Base-by-base conservation (phyloP, 1,284 basidiomycete species). In the Volvariella volvacea region DNA sequence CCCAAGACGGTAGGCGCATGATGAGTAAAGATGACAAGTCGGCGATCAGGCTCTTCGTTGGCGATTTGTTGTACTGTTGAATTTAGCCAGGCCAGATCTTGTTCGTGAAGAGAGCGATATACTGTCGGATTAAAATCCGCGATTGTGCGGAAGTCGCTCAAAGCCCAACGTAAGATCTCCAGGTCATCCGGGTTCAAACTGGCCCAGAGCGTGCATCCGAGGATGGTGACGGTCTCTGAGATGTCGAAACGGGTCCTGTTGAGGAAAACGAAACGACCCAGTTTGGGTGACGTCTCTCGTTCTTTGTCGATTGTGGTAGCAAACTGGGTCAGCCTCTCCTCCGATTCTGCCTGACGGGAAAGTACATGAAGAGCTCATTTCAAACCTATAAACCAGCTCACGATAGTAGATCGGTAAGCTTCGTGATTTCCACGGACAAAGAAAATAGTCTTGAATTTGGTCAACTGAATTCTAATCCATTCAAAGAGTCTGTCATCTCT, bases 171-270 rank as follows among this genome's bases (percentile, higher is more conserved):
- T 20, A 68, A 51, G 37, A 55, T 52, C 41, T 60, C 55, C n/a
- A 51, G 43, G 20, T 57, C 49, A 16, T 52, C 53, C 0, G 55
- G 52, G 39, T 63, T 52, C 17, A 66, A 54, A 2, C 49, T 48
- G 6, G 61, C 54, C 67, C 68, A 69, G n/a, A 69, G 62, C 2
- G 67, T 69, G 54, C 65, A 71, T 1, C 66, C 67, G 10, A 70
- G 61, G 36, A 70, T 51, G 7, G 67, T 65, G 6, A 65, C 39
- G 0, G 50, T 58, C 7, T 55, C 50, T 3, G 60, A 58, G 15
- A 68, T 33, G 44, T 70, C 64, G 51, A 62, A 55, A 14, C 66
- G 60, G 19, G 57, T 62, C 38, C 63, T 59, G 45, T 68, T 51
- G 8, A 70, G 57, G 32, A 61, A 55, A 20, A 68, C 46, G 51